Evolutionary conservation across 2,329 filamentous ascomycete species (phyloP).

Genomic region (Colletotrichum eleusines): DNA sequence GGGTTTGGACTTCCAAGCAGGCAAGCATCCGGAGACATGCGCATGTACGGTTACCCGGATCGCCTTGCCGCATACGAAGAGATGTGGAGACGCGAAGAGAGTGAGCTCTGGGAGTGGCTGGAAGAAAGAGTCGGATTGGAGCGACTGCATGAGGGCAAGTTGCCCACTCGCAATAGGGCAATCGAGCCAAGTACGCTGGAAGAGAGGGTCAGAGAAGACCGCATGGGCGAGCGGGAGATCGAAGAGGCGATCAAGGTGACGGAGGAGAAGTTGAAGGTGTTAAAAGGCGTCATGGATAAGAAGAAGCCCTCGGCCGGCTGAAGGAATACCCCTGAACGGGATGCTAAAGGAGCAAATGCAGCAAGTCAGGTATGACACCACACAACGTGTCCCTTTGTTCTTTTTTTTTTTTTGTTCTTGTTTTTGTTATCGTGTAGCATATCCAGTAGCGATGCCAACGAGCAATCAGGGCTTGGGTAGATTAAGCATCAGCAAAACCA

Average conservation of each 20-base stretch:
- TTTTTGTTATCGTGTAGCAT: constrained; percentile 38
- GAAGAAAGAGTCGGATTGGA: constrained; percentile 87
- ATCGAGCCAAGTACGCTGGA: constrained; percentile 69
- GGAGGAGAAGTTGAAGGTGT: constrained; percentile 81
- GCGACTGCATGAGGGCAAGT: constrained; percentile 57
- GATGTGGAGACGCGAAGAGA: constrained; percentile 90
- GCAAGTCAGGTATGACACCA: constrained; percentile 37
- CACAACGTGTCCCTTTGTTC: constrained; percentile 34
- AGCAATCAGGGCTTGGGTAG: constrained; percentile 38
- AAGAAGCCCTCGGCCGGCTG: constrained; percentile 54
- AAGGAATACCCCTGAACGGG: constrained; percentile 35
- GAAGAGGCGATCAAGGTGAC: constrained; percentile 86
- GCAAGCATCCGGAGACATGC: constrained; percentile 47
- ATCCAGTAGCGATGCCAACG: constrained; percentile 35
- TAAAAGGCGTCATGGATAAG: constrained; percentile 79
- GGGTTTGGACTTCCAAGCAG: constrained; percentile 65
- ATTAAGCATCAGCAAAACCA: constrained; percentile 31
- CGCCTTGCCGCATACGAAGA: constrained; percentile 89
- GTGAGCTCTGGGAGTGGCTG: constrained; percentile 91
- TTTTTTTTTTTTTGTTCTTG: neutral
- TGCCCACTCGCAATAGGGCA: constrained; percentile 59
- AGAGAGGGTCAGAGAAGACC: constrained; percentile 68
- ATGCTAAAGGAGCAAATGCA: constrained; percentile 22
- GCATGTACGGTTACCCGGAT: constrained; percentile 66
- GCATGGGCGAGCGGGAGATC: constrained; percentile 79